Evolutionary conservation across 805 yeast species (phyloP).

Genomic region (Myxozyma monticola): DNA sequence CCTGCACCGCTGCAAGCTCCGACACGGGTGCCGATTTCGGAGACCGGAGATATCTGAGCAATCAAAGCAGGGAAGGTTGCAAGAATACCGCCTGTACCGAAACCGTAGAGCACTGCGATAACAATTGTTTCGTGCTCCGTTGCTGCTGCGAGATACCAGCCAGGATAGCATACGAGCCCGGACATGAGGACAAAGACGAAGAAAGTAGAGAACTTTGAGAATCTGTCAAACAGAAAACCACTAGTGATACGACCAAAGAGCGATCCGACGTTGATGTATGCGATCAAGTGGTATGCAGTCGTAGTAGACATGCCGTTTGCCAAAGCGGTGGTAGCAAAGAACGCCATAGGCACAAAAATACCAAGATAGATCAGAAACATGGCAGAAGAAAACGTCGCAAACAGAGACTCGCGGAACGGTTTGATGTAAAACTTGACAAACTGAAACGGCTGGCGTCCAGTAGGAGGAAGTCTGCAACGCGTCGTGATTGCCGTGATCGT

Average conservation of each 20-base stretch:
- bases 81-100: conserved; percentile 39
- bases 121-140: conserved; percentile 32
- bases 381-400: conserved; percentile 33
- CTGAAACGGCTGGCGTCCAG: conserved; percentile 17
- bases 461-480: conserved; percentile 32
- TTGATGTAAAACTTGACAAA: conserved; percentile 24
- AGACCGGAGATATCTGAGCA: conserved; percentile 34
- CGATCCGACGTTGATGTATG: conserved; percentile 42
- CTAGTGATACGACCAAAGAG: conserved; percentile 52
- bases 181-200: conserved; percentile 36
- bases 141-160: conserved; percentile 15
- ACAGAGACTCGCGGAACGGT: conserved; percentile 35
- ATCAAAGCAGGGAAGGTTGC: conserved; percentile 39
- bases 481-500: conserved; percentile 31
- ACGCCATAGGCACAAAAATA: conserved; percentile 39
- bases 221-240: conserved; percentile 48
- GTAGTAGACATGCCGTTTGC: conserved; percentile 27
- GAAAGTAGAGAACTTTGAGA: conserved; percentile 47
- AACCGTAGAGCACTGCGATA: conserved; percentile 38
- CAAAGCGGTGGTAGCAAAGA: conserved; percentile 36
- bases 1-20: conserved; percentile 59
- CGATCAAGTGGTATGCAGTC: conserved; percentile 35
- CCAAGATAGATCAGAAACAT: conserved; percentile 36
- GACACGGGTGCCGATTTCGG: conserved; percentile 48
- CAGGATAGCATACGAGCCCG: conserved; percentile 36